Evolutionary conservation across 2,329 filamentous ascomycete species (phyloP), one percentile per base, ranked within the genome.

Genomic region (Fonsecaea nubica): DNA sequence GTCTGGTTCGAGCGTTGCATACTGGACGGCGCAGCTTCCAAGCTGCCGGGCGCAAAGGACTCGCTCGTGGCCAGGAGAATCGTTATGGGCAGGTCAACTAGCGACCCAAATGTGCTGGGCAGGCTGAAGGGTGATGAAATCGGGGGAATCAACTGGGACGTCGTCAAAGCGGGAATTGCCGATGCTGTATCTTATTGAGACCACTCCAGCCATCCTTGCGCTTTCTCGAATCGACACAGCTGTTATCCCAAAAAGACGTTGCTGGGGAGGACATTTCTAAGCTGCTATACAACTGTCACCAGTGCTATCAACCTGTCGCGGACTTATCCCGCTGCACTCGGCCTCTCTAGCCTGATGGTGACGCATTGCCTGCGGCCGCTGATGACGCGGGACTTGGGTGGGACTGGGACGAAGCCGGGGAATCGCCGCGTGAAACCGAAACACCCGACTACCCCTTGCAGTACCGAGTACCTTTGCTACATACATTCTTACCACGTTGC

Each of bases 41-140:
- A 81, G 50, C 79, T 90, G 7, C 87, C 85, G 69, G 86, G 86
- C 30, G 88, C 90, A 3, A 89, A 87, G 74, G 92, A 94, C 72
- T 91, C 90, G 0, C 81, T 93, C 1, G 83, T 92, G 71, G 90
- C 93, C 84, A 86, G 91, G 71, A 87, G 85, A 68, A 87, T 95
- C 68, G 88, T 89, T 1, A 89, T 84, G 10, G 90, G 91, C 12
- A 86, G 83, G 40, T 75, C 75, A 32, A 71, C 77, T 15, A 74
- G 74, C 1, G 66, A 73, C 1, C 76, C 75, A 21, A 69, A 78
- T 66, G 75, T 76, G 3, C 69, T 82, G 36, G 76, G 77, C 15
- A 56, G 67, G 30, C 56, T 63, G 35, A 76, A 74, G n/a, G 82
- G 83, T 7, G 79, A 79, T 66, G 82, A 80, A 70, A 76, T 81